phyloP scores from a whole-genome alignment of 805 yeast species.

The Ogataea pilisensis region DNA sequence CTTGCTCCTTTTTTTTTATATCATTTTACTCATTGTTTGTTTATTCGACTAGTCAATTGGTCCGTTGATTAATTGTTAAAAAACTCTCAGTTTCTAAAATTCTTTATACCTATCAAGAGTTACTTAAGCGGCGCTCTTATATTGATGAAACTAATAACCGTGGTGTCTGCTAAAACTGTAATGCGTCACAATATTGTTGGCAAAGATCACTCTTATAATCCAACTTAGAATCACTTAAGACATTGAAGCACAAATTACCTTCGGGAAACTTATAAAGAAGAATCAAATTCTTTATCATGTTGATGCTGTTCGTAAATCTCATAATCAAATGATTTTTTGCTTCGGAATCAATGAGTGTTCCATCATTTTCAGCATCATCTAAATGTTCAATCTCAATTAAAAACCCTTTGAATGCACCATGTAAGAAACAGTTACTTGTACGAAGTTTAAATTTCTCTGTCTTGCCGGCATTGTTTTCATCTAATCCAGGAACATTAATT shows the following conservation, averaged over 20 bases:
- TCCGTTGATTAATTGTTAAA: too few relatives aligned
- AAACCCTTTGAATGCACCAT: constrained; percentile 70
- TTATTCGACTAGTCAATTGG: too few relatives aligned
- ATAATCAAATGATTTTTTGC: constrained; percentile 25
- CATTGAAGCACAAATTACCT: constrained; percentile 35
- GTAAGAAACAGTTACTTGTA: constrained; percentile 67
- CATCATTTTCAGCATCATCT: constrained; percentile 17
- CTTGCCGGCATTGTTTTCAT: constrained; percentile 8
- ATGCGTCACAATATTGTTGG: constrained; percentile 37
- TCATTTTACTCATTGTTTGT: too few relatives aligned
- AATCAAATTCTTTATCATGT: constrained; percentile 30
- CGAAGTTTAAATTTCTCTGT: constrained; percentile 50
- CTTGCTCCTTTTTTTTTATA: too few relatives aligned
- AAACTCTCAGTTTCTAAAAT: too few relatives aligned
- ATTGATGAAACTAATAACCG: not conserved
- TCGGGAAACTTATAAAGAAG: constrained; percentile 32
- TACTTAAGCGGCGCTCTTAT: not conserved
- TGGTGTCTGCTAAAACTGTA: constrained; percentile 26
- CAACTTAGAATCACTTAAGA: constrained; percentile 33
- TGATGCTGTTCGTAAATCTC: constrained; percentile 31
- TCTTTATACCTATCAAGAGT: too few relatives aligned
- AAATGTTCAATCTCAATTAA: constrained; percentile 54
- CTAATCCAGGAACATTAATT: constrained; percentile 33
- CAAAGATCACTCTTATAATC: constrained; percentile 36
- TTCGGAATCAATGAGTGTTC: constrained; percentile 12